Evolutionary conservation across 768 basidiomycete genomes (phyloP).

Genomic region (Russula compacta): DNA sequence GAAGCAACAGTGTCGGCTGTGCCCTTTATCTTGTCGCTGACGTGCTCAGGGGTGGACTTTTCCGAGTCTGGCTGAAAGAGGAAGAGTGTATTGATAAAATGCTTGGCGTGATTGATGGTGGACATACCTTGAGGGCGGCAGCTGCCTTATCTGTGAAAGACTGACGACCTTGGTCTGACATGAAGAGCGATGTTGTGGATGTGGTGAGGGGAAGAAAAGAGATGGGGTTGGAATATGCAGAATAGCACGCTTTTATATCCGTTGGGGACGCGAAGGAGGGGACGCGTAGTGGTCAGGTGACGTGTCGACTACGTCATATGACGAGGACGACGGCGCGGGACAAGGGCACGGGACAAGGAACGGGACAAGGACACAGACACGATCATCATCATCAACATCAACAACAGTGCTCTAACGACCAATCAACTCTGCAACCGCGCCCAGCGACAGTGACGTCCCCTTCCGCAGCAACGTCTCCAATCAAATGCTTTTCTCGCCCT

Average conservation of each 20-base stretch:
- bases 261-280: not conserved
- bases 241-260: not conserved
- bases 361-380: too few relatives aligned
- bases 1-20: not conserved
- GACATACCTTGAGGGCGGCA: slow-evolving; percentile 27
- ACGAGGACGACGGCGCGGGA: not conserved
- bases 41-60: not conserved
- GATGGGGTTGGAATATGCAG: not conserved
- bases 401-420: too few relatives aligned
- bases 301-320: not conserved
- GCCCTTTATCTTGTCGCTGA: not conserved
- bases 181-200: slow-evolving; percentile 13
- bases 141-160: slow-evolving; percentile 30
- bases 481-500: not conserved
- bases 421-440: too few relatives aligned
- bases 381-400: too few relatives aligned
- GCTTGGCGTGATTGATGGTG: not conserved
- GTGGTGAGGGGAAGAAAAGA: not conserved
- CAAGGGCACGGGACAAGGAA: too few relatives aligned
- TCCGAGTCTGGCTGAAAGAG: not conserved
- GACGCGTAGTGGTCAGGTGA: slow-evolving; percentile 3
- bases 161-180: slow-evolving; percentile 30
- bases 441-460: too few relatives aligned
- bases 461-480: not conserved
- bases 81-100: not conserved